Conservation (phyloP, 768 basidiomycete species). For the Lyophyllum decastes region DNA sequence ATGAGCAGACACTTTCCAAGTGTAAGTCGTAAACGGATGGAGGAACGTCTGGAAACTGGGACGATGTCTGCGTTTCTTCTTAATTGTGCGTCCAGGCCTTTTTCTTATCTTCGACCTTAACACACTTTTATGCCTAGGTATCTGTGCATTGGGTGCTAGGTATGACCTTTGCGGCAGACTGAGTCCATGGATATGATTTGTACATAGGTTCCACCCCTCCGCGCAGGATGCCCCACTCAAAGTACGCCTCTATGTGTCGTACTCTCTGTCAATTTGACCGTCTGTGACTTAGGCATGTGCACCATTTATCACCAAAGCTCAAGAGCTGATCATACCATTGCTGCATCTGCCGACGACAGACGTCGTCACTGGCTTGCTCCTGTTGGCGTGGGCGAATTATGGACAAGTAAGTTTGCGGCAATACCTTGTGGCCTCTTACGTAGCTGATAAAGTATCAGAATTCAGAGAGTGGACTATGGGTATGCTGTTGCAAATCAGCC, state of each 20-base stretch:
- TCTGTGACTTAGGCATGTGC: constrained; percentile 6
- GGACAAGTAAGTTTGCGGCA: constrained; percentile 9
- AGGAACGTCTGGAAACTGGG: constrained; percentile 12
- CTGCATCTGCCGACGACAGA: constrained; percentile 17
- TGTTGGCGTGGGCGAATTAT: constrained; percentile 18
- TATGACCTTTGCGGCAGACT: background rate
- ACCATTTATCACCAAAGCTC: constrained; percentile 17
- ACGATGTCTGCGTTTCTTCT: constrained; percentile 20
- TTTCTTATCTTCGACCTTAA: background rate
- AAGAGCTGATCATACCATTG: constrained; percentile 15
- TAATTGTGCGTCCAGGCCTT: constrained; percentile 9
- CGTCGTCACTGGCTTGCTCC: constrained; percentile 15
- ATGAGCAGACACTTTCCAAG: constrained; percentile 17
- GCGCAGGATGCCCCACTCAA: constrained; percentile 15
- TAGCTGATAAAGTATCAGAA: constrained; percentile 9
- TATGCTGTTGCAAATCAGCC: constrained; percentile 5
- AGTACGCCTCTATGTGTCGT: constrained; percentile 1
- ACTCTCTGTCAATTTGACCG: too few relatives aligned
- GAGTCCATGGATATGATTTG: background rate
- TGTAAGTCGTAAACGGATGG: constrained; percentile 15
- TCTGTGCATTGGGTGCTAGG: constrained; percentile 16
- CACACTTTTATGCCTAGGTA: background rate
- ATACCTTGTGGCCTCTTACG: background rate
- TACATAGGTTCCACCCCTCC: constrained; percentile 12
- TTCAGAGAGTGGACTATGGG: constrained; percentile 18